phyloP scores from a whole-genome alignment of 2,329 filamentous ascomycete species.

The Emmonsia crescens region DNA sequence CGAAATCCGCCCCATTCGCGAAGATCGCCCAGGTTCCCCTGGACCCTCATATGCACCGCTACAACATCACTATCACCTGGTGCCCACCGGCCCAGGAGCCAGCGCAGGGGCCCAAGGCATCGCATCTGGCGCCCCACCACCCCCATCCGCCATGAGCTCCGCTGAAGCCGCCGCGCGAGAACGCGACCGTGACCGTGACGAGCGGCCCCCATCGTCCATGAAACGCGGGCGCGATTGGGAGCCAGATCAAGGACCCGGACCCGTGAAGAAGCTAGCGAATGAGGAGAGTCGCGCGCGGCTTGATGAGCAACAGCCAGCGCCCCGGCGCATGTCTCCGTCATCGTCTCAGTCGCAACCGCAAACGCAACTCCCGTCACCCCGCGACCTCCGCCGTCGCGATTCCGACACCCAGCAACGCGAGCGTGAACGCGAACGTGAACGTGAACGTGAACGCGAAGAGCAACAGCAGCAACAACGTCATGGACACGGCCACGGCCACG shows the following conservation, averaged over 20 bases:
- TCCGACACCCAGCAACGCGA: constrained; percentile 54
- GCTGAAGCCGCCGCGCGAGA: constrained; percentile 58
- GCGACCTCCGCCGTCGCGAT: constrained; percentile 61
- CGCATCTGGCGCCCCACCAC: constrained; percentile 56
- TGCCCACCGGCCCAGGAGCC: constrained; percentile 25
- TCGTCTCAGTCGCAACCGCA: constrained; percentile 4
- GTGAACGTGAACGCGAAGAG: background rate
- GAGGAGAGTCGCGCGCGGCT: constrained; percentile 80
- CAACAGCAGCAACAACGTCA: background rate
- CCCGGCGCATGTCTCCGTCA: constrained; percentile 56
- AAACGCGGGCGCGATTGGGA: constrained; percentile 94
- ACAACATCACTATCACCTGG: constrained; percentile 65
- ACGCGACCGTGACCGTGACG: constrained; percentile 38
- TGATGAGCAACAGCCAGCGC: constrained; percentile 59
- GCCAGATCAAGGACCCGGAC: constrained; percentile 50
- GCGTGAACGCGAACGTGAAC: background rate
- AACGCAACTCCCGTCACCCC: constrained; percentile 50
- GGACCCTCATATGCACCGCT: constrained; percentile 75
- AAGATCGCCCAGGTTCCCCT: constrained; percentile 82
- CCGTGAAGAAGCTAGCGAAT: constrained; percentile 69
- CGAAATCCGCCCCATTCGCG: constrained; percentile 71
- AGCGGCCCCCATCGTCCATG: constrained; percentile 64
- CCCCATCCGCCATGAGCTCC: constrained; percentile 54
- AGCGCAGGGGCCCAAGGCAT: constrained; percentile 45
- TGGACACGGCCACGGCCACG: background rate